Base-by-base conservation (phyloP, 164 flowering plant genomes). In the Magnolia changhungtana region DNA sequence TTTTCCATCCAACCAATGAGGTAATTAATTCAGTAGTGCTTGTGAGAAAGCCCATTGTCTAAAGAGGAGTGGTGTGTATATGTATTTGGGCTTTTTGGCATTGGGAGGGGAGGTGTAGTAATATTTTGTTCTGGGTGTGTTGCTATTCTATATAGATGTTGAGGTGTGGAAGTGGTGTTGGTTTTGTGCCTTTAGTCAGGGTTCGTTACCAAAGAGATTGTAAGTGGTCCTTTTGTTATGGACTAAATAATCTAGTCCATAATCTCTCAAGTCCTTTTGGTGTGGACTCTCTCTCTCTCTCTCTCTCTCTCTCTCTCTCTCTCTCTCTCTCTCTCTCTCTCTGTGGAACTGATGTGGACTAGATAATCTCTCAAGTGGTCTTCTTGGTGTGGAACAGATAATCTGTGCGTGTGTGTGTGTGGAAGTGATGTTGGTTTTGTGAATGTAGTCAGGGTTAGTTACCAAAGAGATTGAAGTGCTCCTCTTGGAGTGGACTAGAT, bases 1-100 rank as follows among this genome's bases (percentile, higher is more conserved):
- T 88, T 21, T 84, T 83, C 50, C 94, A 90, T 76, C 94, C 94
- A 0, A 80, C 76, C 1, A 64, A 88, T 78, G 89, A 90, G 3
- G 88, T 88, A 8, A 82, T 89, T 74, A 85, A 88, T 70, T 87
- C 92, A 0, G 84, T 90, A 63, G 78, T 89, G 31, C 74, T 89
- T 11, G 88, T 68, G 0, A 83, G 86, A 23, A 88, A 85, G 75
- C 84, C 50, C 50, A 37, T 27, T 18, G 16, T 16, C 50, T 59
- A 58, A 59, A 29, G 27, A 27, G 51, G 65, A 29, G 18, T 31
- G 3, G 27, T 1, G 29, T 27, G 2, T 13, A 14, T 14, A 13
- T 67, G 70, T 24, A 21, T 68, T 16, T 29, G 50, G 19, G 18
- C 61, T 55, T 37, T 37, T 37, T 37, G 45, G 45, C 45, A 37